Evolutionary conservation across 106 monocot species (phyloP), one percentile per base, ranked within the genome.

Genomic region (Narthecium ossifragum): DNA sequence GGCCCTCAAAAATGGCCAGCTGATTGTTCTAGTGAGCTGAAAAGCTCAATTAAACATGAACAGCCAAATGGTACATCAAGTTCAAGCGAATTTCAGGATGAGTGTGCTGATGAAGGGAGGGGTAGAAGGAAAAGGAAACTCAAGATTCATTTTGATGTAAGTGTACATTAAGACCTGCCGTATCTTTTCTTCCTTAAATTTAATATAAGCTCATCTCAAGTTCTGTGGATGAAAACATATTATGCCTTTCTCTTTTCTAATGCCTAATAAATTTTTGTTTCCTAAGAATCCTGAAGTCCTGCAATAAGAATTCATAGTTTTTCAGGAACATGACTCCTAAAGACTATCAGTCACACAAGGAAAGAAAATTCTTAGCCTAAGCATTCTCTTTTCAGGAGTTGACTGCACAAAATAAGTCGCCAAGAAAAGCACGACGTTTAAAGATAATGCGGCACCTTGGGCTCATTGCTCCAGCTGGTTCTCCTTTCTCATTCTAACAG

Each of bases 361-460:
- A 3, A 9, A 18, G 37, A 25, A n/a, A 36, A 9, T 49, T 17
- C 2, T 63, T 20, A 21, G 5, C 11, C 15, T 51, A 27, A 50
- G 47, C n/a, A 31, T 58, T 31, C 29, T 27, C 47, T 46, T 63
- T 27, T 18, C 66, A 73, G 73, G 73, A 73, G 5, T 39, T 65
- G 52, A 41, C 8, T 15, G 27, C 21, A 7, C 52, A 65, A 0
- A 60, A 73, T 17, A 66, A 59, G 6, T 59, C 73, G 1, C 26
- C 24, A 13, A 66, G 58, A 53, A 73, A 25, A 66, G 46, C 52
- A 31, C 65, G 73, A 12, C 65, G 73, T 6, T 49, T 60, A 50
- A 73, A 59, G 66, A 73, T 73, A 18, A 73, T 73, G 73, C 43
- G 73, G 41, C 39, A 59, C 22, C 73, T 73, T n/a, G 73, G 73